Evolutionary conservation across 768 basidiomycete species (phyloP).

Genomic region (Trametes cinnabarina): DNA sequence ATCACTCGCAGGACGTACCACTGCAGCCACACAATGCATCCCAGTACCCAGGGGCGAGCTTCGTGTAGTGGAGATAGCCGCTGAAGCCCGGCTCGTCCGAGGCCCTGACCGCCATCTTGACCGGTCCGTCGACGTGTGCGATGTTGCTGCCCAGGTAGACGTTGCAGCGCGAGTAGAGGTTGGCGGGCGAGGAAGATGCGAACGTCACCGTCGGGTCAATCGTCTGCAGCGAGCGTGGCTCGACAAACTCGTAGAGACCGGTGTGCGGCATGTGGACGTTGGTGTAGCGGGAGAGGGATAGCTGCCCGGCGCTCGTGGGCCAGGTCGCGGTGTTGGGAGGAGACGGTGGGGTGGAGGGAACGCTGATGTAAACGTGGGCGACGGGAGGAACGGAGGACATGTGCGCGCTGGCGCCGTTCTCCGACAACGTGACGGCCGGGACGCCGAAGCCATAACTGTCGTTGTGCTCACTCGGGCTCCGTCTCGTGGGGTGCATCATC

Average conservation of each 20-base stretch:
- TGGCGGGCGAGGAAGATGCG: constrained; percentile 44
- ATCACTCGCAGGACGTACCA: constrained; percentile 39
- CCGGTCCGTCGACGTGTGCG: constrained; percentile 50
- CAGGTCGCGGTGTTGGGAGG: not conserved
- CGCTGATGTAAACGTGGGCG: constrained; percentile 18
- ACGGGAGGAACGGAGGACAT: constrained; percentile 7
- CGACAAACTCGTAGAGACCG: constrained; percentile 25
- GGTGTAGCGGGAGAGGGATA: constrained; percentile 11
- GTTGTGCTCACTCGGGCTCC: not conserved
- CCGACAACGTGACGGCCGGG: constrained; percentile 1
- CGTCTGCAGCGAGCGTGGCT: constrained; percentile 50
- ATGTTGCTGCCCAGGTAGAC: constrained; percentile 49
- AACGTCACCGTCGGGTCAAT: constrained; percentile 73
- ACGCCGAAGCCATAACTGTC: not conserved
- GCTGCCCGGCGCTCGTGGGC: constrained; percentile 1
- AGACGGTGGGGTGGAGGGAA: constrained; percentile 14
- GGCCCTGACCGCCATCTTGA: constrained; percentile 13
- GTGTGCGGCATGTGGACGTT: constrained; percentile 10
- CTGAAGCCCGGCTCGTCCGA: constrained; percentile 17
- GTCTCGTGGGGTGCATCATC: not conserved
- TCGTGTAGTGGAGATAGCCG: constrained; percentile 52
- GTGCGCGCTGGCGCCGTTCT: not conserved
- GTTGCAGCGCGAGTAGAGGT: constrained; percentile 54
- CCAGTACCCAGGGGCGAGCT: constrained; percentile 68
- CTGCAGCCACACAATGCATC: constrained; percentile 50